A percentile compares a stretch with the other conserved stretches of the same genome.
Conservation (phyloP, 2,329 filamentous ascomycete genomes). For the Penicillium sp. region DNA sequence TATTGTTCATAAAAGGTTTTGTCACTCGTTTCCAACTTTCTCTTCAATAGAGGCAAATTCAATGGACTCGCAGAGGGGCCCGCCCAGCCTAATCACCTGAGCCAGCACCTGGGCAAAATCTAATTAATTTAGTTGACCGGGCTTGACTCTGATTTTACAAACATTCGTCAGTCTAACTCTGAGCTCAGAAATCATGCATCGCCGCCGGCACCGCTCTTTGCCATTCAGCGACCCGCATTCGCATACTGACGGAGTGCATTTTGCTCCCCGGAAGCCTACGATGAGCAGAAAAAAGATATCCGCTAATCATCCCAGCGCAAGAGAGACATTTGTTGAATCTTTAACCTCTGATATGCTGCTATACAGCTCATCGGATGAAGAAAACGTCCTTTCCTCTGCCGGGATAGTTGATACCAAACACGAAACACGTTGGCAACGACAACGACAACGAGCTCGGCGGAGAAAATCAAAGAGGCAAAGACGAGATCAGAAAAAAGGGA, state of each 20-base stretch:
- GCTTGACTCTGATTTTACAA: too few species aligned
- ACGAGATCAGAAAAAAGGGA: background rate
- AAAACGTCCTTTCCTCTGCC: conserved; percentile 30
- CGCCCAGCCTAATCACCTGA: too few species aligned
- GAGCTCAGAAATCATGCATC: conserved; percentile 11
- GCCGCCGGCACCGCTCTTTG: conserved; percentile 34
- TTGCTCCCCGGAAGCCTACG: background rate
- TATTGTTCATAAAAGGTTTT: background rate
- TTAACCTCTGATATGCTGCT: background rate
- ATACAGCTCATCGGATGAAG: conserved; percentile 13
- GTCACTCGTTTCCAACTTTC: background rate
- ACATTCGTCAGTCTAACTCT: too few species aligned
- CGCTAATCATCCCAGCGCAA: background rate
- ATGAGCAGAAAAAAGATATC: background rate
- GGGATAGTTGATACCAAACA: conserved; percentile 26
- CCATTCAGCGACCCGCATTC: conserved; percentile 28
- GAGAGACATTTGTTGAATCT: background rate
- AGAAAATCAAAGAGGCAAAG: background rate
- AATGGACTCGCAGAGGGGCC: too few species aligned
- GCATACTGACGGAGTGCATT: conserved; percentile 14
- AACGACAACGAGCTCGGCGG: background rate
- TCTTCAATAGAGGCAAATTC: background rate
- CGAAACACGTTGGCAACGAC: background rate
- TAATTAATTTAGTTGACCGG: too few species aligned
- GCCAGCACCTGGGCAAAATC: too few species aligned